These are phyloP conservation scores for Hymenochaete sp. DNA, from an alignment of 1,284 basidiomycete species.

Conservation along the genomic window DNA sequence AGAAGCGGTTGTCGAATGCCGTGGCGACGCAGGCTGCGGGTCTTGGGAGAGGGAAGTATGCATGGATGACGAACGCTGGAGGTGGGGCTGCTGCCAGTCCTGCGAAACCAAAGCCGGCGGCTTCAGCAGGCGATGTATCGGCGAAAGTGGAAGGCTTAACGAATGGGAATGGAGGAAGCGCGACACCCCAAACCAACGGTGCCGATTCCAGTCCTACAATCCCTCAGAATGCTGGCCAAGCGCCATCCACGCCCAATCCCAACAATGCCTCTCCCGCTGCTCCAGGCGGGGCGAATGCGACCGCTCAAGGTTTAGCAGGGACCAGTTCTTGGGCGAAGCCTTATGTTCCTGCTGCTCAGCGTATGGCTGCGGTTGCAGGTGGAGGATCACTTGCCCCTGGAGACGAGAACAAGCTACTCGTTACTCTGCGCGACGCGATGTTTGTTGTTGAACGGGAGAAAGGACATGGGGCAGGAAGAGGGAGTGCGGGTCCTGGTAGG, in stretches of 20 bases:
- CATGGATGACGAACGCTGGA: constrained; percentile 73
- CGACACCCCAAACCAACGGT: constrained; percentile 19
- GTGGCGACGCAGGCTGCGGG: constrained; percentile 84
- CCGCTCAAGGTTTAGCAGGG: constrained; percentile 26
- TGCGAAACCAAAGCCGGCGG: constrained; percentile 35
- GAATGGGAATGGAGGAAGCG: constrained; percentile 20
- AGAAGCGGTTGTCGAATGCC: constrained; percentile 83
- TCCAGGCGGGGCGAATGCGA: constrained; percentile 24
- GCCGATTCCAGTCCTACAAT: background rate
- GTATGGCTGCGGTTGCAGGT: constrained; percentile 24
- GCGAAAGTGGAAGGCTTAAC: constrained; percentile 14
- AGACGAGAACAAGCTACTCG: constrained; percentile 44
- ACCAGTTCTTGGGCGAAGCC: constrained; percentile 52
- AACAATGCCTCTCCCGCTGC: constrained; percentile 24
- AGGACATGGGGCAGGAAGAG: constrained; percentile 69
- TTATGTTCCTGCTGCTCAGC: constrained; percentile 42
- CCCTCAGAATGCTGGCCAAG: background rate
- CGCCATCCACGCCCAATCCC: constrained; percentile 22
- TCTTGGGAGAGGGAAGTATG: constrained; percentile 61
- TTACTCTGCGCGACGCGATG: constrained; percentile 69
- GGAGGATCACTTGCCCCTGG: constrained; percentile 22
- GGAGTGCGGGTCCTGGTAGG: constrained; percentile 55
- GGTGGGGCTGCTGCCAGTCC: constrained; percentile 33
- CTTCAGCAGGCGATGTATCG: constrained; percentile 21
- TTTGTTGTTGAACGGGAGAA: constrained; percentile 72